Evolutionary conservation across 139 green algal species (phyloP).

Genomic region (Tetradesmus obliquus): DNA sequence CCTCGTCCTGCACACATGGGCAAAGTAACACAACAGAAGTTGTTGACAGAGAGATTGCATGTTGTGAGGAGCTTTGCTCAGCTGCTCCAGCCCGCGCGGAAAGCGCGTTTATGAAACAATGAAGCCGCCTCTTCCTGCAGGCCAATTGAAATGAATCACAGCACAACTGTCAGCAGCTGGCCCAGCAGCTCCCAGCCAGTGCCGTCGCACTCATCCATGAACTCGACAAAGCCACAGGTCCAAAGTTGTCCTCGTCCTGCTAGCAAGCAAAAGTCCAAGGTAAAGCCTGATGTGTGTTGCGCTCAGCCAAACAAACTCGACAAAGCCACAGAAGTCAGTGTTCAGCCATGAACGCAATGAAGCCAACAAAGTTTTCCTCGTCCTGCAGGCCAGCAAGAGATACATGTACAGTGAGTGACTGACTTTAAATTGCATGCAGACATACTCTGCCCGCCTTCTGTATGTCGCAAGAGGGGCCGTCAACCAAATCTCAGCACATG

Average conservation of each 20-base stretch:
- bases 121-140: no score
- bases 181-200: conserved; percentile 42
- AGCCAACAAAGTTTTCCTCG: conserved; percentile 29
- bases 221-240: conserved; percentile 30
- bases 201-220: conserved; percentile 13
- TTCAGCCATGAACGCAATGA: conserved; percentile 33
- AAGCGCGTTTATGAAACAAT: no score
- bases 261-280: neutral
- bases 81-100: no score
- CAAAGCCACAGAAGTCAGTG: no score
- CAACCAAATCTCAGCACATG: neutral
- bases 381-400: conserved; percentile 6
- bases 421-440: no score
- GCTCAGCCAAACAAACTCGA: no score
- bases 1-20: conserved; percentile 10
- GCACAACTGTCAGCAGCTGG: neutral
- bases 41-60: no score
- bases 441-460: no score
- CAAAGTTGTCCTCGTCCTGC: conserved; percentile 40
- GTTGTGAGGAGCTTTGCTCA: no score
- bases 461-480: no score
- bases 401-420: neutral
- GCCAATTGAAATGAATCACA: no score
- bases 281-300: neutral
- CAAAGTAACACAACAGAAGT: no score